Evolutionary conservation across 768 basidiomycete species (phyloP), one percentile per base, ranked within the genome.

Genomic region (Psilocybe azurescens): DNA sequence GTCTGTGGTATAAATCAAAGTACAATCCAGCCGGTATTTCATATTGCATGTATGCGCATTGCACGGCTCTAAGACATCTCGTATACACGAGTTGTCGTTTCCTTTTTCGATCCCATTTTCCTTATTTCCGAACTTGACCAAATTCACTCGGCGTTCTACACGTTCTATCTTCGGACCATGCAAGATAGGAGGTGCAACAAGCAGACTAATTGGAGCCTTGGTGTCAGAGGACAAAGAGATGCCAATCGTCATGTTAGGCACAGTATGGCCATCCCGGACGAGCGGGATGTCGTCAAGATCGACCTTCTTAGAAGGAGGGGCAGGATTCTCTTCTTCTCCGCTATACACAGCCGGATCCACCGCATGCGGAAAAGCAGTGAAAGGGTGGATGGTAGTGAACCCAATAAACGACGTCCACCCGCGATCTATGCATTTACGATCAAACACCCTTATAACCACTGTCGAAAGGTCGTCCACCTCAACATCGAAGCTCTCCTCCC

Each of bases 401-500:
- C 70, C 70, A 36, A 72, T 67, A 41, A 72, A 68, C n/a, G 65
- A 53, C 3, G 63, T 65, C 67, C 67, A 67, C 7, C 56, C 66
- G 3, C 18, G 20, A 47, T 69, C 67, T 10, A 70, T 66, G 56
- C 69, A 69, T 53, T 72, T 72, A 29, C 61, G 46, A 38, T 72
- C 70, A 49, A 69, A 72, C 18, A 72, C 56, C 7, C 70, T 67
- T 5, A 72, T 48, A n/a, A 67, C 67, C 11, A 69, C 59, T 3
- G 67, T 66, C 16, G 69, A 58, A 3, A 64, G 53, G 50, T 72
- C 67, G 18, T 56, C 50, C 16, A 72, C 53, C 30, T 61, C 56
- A 3, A 68, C 62, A 48, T 71, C 69, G 47, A 71, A 71, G 49
- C 56, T 64, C 30, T 72, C 70, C 4, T 64, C 54, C 70, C 70